phyloP scores from a whole-genome alignment of 805 yeast species.

The Metschnikowia similis region DNA sequence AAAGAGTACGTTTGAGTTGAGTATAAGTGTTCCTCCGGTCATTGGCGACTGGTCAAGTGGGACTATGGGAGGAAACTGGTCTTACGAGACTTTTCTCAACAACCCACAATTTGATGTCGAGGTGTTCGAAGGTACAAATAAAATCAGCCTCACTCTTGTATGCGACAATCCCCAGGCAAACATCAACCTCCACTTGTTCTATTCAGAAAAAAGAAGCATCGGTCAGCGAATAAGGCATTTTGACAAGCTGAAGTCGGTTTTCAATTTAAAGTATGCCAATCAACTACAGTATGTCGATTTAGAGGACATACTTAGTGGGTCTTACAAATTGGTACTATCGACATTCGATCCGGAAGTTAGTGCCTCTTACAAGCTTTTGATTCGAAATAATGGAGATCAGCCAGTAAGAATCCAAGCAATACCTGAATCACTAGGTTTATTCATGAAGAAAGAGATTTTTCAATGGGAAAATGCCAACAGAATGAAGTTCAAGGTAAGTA shows the following conservation, averaged over 20 bases:
- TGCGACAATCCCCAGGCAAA: conserved; percentile 17
- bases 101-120: conserved; percentile 52
- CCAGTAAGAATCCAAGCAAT: conserved; percentile 14
- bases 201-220: conserved; percentile 26
- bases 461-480: conserved; percentile 41
- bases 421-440: conserved; percentile 34
- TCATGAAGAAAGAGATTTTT: conserved; percentile 20
- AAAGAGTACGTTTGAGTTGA: conserved; percentile 24
- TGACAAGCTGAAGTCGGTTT: conserved; percentile 22
- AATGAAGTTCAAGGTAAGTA: conserved; percentile 27
- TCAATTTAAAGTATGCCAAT: conserved; percentile 30
- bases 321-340: conserved; percentile 46
- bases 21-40: conserved; percentile 13
- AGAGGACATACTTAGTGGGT: conserved; percentile 25
- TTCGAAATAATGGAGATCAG: conserved; percentile 20
- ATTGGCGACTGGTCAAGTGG: conserved; percentile 44
- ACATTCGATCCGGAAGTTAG: conserved; percentile 33
- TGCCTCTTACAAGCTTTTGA: conserved; percentile 28
- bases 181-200: conserved; percentile 44
- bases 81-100: conserved; percentile 38
- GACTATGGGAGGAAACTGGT: conserved; percentile 54
- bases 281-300: conserved; percentile 27
- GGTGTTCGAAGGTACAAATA: conserved; percentile 14
- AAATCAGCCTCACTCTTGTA: conserved; percentile 14
- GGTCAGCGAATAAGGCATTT: conserved; percentile 19